Base-by-base conservation (phyloP, 2,329 filamentous ascomycete genomes). In the Pseudogymnoascus sp. region DNA sequence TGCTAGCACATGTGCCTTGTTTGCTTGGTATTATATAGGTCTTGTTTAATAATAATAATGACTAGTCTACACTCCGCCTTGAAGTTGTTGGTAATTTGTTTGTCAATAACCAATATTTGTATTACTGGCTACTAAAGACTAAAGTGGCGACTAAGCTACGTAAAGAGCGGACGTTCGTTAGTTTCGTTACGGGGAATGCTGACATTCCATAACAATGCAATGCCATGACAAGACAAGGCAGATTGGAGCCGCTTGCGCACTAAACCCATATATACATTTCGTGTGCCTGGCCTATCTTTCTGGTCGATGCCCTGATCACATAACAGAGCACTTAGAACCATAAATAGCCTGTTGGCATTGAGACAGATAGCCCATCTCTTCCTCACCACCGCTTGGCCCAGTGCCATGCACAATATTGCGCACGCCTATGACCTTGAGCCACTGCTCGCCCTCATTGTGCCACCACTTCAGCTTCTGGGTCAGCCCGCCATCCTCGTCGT, bases 401-500 rank as follows among this genome's bases (percentile, higher is more conserved):
- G n/a, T 39, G 10, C 58, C 58, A 3, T 77, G 77, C 60, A 78
- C 75, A 67, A 83, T 86, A 67, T 84, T 80, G 67, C 80, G 87
- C 17, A 90, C 77, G 0, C 94, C 94, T 17, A 83, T 86, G 7
- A 97, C 81, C 65, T 83, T 89, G 61, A 99, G 80, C 58, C 78
- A 86, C 75, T 97, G 93, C 67, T 92, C 85, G 2, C 93, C 94
- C 62, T 88, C 87, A 0, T 84, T 85, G 75, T 99, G 92, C 92
- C 93, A 97, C 94, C 94, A 99, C 68, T 84, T 85, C 66, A 99
- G 76, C 66, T 83, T 83, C 77, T 97, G 93, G 64, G 91, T 79
- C 67, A 85, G 78, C 4, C 84, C 85, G 0, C 84, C 85, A 65
- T 89, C 84, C 7, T 85, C 82, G 62, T 92, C 88, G 64, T 92